Conservation (phyloP, 2,329 filamentous ascomycete genomes). For the Venturiaceae sp. region DNA sequence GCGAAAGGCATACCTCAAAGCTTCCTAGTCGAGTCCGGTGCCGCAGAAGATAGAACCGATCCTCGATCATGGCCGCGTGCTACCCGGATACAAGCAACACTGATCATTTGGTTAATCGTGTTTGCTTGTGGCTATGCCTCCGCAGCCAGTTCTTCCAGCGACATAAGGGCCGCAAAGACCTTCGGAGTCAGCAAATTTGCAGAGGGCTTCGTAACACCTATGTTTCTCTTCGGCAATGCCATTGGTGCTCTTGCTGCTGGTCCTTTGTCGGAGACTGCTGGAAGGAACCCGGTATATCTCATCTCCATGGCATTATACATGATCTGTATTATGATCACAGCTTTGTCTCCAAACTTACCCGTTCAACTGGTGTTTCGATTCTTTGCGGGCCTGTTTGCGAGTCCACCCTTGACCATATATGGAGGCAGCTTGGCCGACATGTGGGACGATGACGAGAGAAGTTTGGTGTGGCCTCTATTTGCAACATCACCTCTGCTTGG, state of each 20-base stretch:
- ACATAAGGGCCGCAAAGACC: background rate
- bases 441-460: background rate
- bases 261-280: constrained; percentile 11
- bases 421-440: background rate
- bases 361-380: background rate
- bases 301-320: constrained; percentile 1
- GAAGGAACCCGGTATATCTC: constrained; percentile 9
- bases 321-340: constrained; percentile 5
- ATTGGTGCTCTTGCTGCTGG: constrained; percentile 9
- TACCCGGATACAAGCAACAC: background rate
- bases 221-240: background rate
- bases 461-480: background rate
- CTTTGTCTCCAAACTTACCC: background rate
- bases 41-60: background rate
- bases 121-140: background rate
- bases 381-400: background rate
- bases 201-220: background rate
- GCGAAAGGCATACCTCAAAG: background rate
- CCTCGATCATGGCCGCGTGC: background rate
- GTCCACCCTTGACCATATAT: background rate
- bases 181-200: background rate
- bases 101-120: background rate
- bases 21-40: background rate
- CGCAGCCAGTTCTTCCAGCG: background rate
- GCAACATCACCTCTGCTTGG: background rate